Evolutionary conservation across 2,329 filamentous ascomycete genomes (phyloP), one percentile per base, ranked within the genome.

Genomic region (Emmonsia crescens): DNA sequence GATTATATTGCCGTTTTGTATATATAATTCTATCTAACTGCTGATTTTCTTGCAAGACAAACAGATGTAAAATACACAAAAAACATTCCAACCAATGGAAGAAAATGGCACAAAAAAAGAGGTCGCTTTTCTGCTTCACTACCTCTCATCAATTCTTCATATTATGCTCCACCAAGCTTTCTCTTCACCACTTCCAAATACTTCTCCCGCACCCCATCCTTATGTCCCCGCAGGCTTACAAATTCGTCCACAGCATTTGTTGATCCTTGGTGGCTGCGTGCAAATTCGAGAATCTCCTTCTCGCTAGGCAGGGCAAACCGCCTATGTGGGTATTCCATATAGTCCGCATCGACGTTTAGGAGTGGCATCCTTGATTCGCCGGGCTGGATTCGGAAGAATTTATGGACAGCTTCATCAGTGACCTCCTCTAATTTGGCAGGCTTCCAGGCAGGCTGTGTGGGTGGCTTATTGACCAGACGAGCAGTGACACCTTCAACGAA

Each of bases 401-500:
- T 77, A 59, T 86, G 79, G 6, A 93, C 80, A 24, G 83, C 79
- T 54, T 79, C 72, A 19, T 79, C 71, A 2, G 74, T 74, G 60
- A 96, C 83, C 44, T 88, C 85, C n/a, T 84, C 80, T 1, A 97
- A 80, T 6, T 82, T 84, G 51, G 83, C 81, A 3, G 91, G 92
- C 65, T 87, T 75, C 94, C 94, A 99, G 64, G 81, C 78, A 1
- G 92, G 89, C 27, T 80, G 79, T 66, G 79, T 79, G 59, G 83
- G 77, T 52, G 82, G 81, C 76, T 91, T 91, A 70, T 85, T 82
- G 68, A 94, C 83, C 48, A 99, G 82, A 57, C 88, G 83, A 29
- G 91, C 87, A 59, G 85, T 85, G n/a, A 99, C 93, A 60, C 94
- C 94, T 76, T 96, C 90, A 51, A 86, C 86, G 71, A 99, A 99